Percentiles rank a stretch among this genome's conserved stretches.
These are phyloP conservation scores for Dryas integrifolia DNA, from an alignment of 331 rosid genomes.

Conservation along the genomic window DNA sequence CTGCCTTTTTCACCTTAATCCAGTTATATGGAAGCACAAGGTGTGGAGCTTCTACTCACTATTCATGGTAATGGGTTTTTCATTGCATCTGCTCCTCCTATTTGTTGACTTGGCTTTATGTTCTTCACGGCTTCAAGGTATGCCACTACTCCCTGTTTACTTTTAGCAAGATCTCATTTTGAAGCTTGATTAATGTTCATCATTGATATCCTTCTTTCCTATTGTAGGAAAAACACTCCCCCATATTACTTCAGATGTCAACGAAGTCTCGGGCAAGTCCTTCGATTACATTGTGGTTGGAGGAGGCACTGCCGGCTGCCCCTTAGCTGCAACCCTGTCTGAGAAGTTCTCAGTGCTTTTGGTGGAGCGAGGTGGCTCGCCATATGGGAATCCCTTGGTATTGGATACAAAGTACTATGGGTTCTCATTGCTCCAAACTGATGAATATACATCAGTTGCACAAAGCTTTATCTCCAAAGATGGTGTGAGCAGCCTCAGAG, in stretches of 20 bases:
- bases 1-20: constrained; percentile 19
- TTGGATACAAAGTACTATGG: constrained; percentile 52
- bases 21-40: constrained; percentile 23
- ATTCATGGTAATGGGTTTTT: constrained; percentile 29
- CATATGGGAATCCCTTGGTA: constrained; percentile 55
- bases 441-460: constrained; percentile 50
- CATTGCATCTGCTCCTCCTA: constrained; percentile 28
- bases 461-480: constrained; percentile 60
- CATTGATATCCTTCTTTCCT: neutral
- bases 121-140: constrained; percentile 50
- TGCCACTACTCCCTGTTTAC: neutral
- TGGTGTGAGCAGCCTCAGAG: constrained; percentile 54
- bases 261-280: constrained; percentile 56
- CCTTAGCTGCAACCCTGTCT: constrained; percentile 66
- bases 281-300: constrained; percentile 73
- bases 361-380: constrained; percentile 67
- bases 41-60: constrained; percentile 40
- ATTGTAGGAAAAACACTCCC: constrained; percentile 42
- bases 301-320: constrained; percentile 74
- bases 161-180: neutral
- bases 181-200: neutral
- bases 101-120: constrained; percentile 27
- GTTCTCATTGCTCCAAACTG: constrained; percentile 39
- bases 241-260: constrained; percentile 60
- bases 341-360: constrained; percentile 63